Evolutionary conservation across 2,329 filamentous ascomycete species (phyloP).

Genomic region (Neocatenulostroma microsporum): DNA sequence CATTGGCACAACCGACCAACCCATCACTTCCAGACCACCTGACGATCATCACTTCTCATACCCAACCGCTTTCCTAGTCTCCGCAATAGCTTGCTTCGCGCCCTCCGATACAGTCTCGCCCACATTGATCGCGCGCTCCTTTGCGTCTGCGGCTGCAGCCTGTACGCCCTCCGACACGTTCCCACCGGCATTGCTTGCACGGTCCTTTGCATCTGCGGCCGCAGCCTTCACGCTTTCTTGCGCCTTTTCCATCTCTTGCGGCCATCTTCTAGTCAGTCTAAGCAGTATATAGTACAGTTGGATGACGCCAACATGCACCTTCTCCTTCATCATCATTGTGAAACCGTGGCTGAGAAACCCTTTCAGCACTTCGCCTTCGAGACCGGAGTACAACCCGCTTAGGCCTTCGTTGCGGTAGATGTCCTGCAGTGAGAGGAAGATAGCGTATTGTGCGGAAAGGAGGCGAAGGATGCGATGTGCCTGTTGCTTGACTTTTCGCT

Average conservation of each 20-base stretch:
- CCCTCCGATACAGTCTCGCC: constrained; percentile 16
- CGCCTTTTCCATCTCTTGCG: constrained; percentile 31
- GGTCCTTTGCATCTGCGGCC: background rate
- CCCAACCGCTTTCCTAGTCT: constrained; percentile 14
- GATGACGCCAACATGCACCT: constrained; percentile 64
- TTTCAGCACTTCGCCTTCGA: constrained; percentile 68
- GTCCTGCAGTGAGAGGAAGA: constrained; percentile 23
- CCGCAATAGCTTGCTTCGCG: constrained; percentile 3
- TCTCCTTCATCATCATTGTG: constrained; percentile 79
- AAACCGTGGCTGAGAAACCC: constrained; percentile 80
- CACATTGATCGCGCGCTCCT: constrained; percentile 4
- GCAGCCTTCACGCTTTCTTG: too few species aligned
- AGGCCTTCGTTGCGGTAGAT: constrained; percentile 52
- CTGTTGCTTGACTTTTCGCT: constrained; percentile 1
- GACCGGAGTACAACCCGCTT: constrained; percentile 63
- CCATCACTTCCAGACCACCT: too few species aligned
- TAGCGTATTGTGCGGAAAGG: constrained; percentile 24
- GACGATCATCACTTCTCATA: too few species aligned
- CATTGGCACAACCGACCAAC: too few species aligned
- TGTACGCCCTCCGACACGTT: too few species aligned
- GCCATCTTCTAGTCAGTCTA: constrained; percentile 36
- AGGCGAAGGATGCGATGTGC: constrained; percentile 11
- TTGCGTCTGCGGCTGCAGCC: constrained; percentile 5
- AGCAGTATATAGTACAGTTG: constrained; percentile 61
- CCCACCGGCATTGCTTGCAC: too few species aligned